Percentiles rank a stretch among this genome's conserved stretches.
These are phyloP conservation scores for Protomyces gravidus DNA, from an alignment of 1,139 yeast genomes.

Conservation along the genomic window DNA sequence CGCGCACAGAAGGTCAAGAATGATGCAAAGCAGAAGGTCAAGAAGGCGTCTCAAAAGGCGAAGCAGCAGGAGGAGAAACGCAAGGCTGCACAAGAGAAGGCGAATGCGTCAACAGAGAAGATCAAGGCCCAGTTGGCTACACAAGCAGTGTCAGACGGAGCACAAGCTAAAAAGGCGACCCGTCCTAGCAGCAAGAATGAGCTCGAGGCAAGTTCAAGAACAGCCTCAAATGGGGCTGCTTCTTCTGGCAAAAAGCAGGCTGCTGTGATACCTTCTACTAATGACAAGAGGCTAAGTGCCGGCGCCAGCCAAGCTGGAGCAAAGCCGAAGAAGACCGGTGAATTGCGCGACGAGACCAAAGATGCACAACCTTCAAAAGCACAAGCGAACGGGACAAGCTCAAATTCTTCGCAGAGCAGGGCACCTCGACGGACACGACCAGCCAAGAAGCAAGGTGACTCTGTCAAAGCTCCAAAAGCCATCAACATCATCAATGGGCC, in stretches of 20 bases:
- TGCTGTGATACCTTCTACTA: neutral
- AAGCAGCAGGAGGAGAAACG: conserved; percentile 30
- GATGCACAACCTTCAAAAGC: neutral
- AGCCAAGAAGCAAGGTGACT: neutral
- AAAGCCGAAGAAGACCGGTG: neutral
- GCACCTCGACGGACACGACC: neutral
- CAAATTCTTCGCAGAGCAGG: neutral
- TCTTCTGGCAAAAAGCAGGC: neutral
- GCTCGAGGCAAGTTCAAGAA: neutral
- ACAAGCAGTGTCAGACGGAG: neutral
- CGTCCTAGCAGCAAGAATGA: neutral
- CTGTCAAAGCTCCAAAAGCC: neutral
- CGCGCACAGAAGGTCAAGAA: conserved; percentile 28
- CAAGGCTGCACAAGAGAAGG: conserved; percentile 11
- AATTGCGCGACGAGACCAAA: neutral
- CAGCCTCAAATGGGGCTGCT: neutral
- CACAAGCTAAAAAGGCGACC: neutral
- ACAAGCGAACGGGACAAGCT: neutral
- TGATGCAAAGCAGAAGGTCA: conserved; percentile 15
- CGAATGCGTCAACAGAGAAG: conserved; percentile 4
- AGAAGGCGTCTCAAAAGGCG: conserved; percentile 20
- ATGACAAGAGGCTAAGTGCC: neutral
- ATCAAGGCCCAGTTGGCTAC: conserved; percentile 1
- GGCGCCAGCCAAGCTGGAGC: neutral
- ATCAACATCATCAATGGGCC: conserved; percentile 17